These are phyloP conservation scores for Trichosanthes cucumerina DNA, from an alignment of 306 rosid species.

Conservation along the genomic window DNA sequence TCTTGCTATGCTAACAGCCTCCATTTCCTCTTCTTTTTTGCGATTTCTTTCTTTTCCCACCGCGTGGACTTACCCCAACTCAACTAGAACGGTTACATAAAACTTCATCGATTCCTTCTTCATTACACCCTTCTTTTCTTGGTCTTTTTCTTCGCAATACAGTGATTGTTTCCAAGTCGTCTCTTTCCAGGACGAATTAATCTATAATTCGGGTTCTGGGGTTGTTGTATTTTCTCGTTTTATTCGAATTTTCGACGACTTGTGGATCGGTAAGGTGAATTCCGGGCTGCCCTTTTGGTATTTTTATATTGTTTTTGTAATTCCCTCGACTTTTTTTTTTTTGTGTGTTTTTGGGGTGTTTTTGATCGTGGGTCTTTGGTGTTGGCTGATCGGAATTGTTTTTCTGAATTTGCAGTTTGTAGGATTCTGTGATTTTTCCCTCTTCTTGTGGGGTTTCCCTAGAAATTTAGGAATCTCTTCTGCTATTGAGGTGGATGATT, in stretches of 20 bases:
- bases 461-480: slow-evolving; percentile 11
- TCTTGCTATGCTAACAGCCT: not conserved
- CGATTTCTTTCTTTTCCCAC: not conserved
- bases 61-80: slow-evolving; percentile 13
- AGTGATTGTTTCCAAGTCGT: not conserved
- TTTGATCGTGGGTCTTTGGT: slow-evolving; percentile 4
- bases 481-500: slow-evolving; percentile 43
- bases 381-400: slow-evolving; percentile 26
- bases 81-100: slow-evolving; percentile 11
- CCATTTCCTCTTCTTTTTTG: not conserved
- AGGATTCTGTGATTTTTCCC: not conserved
- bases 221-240: slow-evolving; percentile 16
- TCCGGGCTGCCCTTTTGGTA: slow-evolving; percentile 14
- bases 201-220: not conserved
- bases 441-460: slow-evolving; percentile 6
- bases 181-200: not conserved
- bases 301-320: not conserved
- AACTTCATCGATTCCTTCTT: slow-evolving; percentile 10
- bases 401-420: slow-evolving; percentile 20
- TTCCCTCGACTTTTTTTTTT: not conserved
- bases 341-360: not conserved
- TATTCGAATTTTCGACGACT: slow-evolving; percentile 17
- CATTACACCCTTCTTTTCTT: not conserved
- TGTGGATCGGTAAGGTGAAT: slow-evolving; percentile 33
- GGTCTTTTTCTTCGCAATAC: not conserved